Percentiles rank a stretch among this genome's conserved stretches.
Evolutionary conservation across 2,329 filamentous ascomycete genomes (phyloP).

Genomic region (Ceratocystiopsis minuta): DNA sequence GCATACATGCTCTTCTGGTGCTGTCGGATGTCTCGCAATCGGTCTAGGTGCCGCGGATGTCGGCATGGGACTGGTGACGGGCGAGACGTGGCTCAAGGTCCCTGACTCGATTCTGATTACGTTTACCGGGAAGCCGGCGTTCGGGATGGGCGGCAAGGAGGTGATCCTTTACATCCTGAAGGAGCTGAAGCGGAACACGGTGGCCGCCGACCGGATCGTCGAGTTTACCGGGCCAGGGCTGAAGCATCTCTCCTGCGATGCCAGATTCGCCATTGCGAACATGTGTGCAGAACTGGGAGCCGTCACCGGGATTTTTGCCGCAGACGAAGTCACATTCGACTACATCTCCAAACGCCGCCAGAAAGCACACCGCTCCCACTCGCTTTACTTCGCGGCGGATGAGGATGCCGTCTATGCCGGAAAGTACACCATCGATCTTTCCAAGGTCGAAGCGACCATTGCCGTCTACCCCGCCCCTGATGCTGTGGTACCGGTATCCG

Average conservation of each 20-base stretch:
- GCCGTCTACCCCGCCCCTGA: slow-evolving; percentile 24
- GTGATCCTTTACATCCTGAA: slow-evolving; percentile 20
- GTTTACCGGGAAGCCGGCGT: slow-evolving; percentile 15
- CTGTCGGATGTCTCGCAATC: slow-evolving; percentile 18
- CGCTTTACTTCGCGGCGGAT: slow-evolving; percentile 23
- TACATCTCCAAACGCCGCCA: slow-evolving; percentile 18
- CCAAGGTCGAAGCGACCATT: slow-evolving; percentile 19
- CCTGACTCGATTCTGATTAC: slow-evolving; percentile 19
- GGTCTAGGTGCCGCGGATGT: slow-evolving; percentile 22
- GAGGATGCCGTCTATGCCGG: slow-evolving; percentile 19
- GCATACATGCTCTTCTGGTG: slow-evolving; percentile 21
- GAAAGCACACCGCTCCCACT: slow-evolving; percentile 16
- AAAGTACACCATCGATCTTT: slow-evolving; percentile 20
- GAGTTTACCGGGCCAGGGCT: slow-evolving; percentile 20
- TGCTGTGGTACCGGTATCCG: slow-evolving; percentile 22
- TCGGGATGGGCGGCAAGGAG: slow-evolving; percentile 21
- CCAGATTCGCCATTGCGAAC: slow-evolving; percentile 22
- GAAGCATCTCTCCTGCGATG: slow-evolving; percentile 17
- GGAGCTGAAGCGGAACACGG: slow-evolving; percentile 21
- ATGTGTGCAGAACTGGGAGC: slow-evolving; percentile 21
- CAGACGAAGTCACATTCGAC: slow-evolving; percentile 18
- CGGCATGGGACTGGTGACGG: slow-evolving; percentile 19
- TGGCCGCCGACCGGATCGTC: slow-evolving; percentile 20
- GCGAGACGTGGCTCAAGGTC: slow-evolving; percentile 22
- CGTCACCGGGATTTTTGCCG: slow-evolving; percentile 23